These are phyloP conservation scores for Beverwykella pulmonaria DNA, from an alignment of 495 filamentous ascomycete genomes.

Conservation along the genomic window DNA sequence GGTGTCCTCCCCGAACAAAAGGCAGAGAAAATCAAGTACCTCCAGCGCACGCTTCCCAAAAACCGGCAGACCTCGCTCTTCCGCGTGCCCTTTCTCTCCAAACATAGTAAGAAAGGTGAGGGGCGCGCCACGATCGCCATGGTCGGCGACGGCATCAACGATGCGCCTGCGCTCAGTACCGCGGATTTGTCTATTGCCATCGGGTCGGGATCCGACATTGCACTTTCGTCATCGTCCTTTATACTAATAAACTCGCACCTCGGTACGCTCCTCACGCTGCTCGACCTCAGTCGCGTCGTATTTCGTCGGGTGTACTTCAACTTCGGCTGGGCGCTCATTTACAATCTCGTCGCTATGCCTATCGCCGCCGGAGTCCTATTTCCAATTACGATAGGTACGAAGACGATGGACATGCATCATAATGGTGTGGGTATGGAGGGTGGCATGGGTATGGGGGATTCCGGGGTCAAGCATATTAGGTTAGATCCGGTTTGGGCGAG, in stretches of 20 bases:
- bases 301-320: slow-evolving; percentile 84
- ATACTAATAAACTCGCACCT: slow-evolving; percentile 78
- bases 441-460: slow-evolving; percentile 26
- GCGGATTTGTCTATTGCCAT: slow-evolving; percentile 88
- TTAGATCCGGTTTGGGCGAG: slow-evolving; percentile 85
- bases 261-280: slow-evolving; percentile 68
- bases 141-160: slow-evolving; percentile 90
- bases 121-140: slow-evolving; percentile 54
- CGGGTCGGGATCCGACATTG: slow-evolving; percentile 81
- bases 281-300: slow-evolving; percentile 69
- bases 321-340: slow-evolving; percentile 84
- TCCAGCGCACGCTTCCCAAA: slow-evolving; percentile 61
- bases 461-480: slow-evolving; percentile 46
- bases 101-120: neutral
- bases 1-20: slow-evolving; percentile 86
- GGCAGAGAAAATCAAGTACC: slow-evolving; percentile 76
- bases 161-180: slow-evolving; percentile 79
- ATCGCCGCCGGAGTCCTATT: slow-evolving; percentile 86
- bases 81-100: slow-evolving; percentile 7
- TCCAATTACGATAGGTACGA: slow-evolving; percentile 57
- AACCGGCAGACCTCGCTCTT: slow-evolving; percentile 1
- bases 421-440: slow-evolving; percentile 28
- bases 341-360: slow-evolving; percentile 77
- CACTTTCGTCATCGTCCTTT: slow-evolving; percentile 80
- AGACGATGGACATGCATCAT: slow-evolving; percentile 60